These are phyloP conservation scores for Eucalyptus fibrosa DNA, from an alignment of 345 rosid species.

Conservation along the genomic window DNA sequence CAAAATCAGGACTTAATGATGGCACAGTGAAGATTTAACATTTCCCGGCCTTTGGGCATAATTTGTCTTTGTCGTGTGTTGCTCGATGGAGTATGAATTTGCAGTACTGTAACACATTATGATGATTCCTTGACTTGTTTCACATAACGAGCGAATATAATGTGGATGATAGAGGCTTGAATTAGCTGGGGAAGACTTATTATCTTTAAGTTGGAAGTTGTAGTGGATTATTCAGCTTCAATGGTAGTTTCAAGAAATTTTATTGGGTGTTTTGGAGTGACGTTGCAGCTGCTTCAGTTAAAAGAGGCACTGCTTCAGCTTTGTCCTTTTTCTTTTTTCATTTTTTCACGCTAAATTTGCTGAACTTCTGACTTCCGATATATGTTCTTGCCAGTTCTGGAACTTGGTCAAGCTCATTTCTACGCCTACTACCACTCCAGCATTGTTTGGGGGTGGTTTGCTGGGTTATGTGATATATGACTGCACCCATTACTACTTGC, in stretches of 20 bases:
- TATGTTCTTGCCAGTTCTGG: constrained; percentile 48
- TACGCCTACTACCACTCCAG: constrained; percentile 66
- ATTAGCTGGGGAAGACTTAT: not conserved
- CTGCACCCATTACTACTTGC: constrained; percentile 85
- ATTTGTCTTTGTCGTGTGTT: not conserved
- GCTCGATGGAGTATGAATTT: not conserved
- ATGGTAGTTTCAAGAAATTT: not conserved
- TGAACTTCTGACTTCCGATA: not conserved
- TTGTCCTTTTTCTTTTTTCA: not conserved
- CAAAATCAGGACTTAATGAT: not conserved
- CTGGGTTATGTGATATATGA: constrained; percentile 88
- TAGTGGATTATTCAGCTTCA: not conserved
- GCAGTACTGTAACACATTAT: not conserved
- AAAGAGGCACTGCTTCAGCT: not conserved
- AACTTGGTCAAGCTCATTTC: constrained; percentile 41
- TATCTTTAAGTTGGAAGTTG: not conserved
- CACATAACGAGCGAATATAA: not conserved
- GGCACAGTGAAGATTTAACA: not conserved
- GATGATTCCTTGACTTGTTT: not conserved
- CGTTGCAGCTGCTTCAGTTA: not conserved
- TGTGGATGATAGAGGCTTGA: not conserved
- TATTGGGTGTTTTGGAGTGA: not conserved
- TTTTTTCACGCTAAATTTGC: not conserved
- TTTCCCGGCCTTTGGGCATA: not conserved
- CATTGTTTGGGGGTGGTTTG: constrained; percentile 80